Base-by-base conservation (phyloP, 768 basidiomycete genomes). In the Leccinum broughii region DNA sequence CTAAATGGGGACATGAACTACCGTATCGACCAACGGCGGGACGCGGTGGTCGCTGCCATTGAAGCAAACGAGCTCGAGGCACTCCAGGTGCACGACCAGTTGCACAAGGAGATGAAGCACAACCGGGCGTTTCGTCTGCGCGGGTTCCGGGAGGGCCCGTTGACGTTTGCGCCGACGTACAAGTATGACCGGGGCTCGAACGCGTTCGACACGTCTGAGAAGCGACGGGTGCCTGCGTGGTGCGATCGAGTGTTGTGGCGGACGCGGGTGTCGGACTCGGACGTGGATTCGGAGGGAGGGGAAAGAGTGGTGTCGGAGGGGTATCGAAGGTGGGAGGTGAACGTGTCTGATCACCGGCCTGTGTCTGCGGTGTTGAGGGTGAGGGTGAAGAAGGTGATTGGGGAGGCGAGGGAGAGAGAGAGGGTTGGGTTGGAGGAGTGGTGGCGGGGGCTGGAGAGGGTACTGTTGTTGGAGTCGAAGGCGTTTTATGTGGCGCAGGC, bases 1-100 rank as follows among this genome's bases (percentile, higher is more conserved):
- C 74, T 95, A 52, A 93, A 89, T 61, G 96, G 96, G 0, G 96
- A 98, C 74, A 82, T 99, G 77, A 99, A 99, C 76, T 99, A 98
- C 71, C 93, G 96, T 49, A 95, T 98, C 65, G 95, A 98, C 74
- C 88, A 91, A 67, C 86, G 94, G 2, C 83, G 96, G 26, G 95
- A 98, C 24, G 80, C 84, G 35, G 92, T 95, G 65, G 76, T 93
- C 51, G 76, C 87, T 0, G 83, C 87, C 32, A 80, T 95, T 55
- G 78, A 85, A n/a, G 77, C 85, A 0, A 83, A 84, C 35, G 89
- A 96, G 52, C 75, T 86, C 20, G 75, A 81, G 3, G 77, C 76
- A 35, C 83, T 99, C 8, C 73, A 88, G 24, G 67, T 78, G 17
- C 88, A 95, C 70, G 96, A 99, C 75, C 94, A 99, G 68, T 85